phyloP scores from a whole-genome alignment of 2,329 filamentous ascomycete species.

The Aspergillus candidus region DNA sequence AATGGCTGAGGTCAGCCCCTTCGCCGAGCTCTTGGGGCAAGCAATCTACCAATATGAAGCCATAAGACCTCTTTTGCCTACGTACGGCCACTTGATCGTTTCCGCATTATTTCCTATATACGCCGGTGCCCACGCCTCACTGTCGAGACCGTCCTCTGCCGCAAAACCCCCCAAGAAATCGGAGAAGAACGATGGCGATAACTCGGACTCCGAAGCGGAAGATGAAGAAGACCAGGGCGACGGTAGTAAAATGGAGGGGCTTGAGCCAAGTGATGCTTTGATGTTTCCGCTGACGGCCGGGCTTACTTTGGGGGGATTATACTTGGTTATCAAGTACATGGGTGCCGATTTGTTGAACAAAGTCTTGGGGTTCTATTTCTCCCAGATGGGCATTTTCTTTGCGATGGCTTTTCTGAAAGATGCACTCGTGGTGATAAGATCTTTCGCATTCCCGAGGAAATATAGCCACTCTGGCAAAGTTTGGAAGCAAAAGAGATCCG shows the following conservation, averaged over 20 bases:
- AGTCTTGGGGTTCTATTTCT: constrained; percentile 78
- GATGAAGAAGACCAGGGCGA: constrained; percentile 50
- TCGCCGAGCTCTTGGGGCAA: constrained; percentile 36
- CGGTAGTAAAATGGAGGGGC: constrained; percentile 57
- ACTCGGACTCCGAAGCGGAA: constrained; percentile 36
- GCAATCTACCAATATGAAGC: constrained; percentile 41
- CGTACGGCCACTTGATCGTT: constrained; percentile 56
- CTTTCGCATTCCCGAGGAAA: constrained; percentile 66
- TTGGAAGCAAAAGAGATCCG: constrained; percentile 40
- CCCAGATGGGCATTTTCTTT: constrained; percentile 69
- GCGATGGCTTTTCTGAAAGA: constrained; percentile 71
- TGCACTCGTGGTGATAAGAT: constrained; percentile 55
- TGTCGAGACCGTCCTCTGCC: constrained; percentile 77
- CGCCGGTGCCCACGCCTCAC: constrained; percentile 74
- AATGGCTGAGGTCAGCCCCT: constrained; percentile 32
- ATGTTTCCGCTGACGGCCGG: constrained; percentile 77
- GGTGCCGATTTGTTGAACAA: constrained; percentile 75
- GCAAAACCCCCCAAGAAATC: constrained; percentile 52
- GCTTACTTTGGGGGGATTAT: constrained; percentile 64
- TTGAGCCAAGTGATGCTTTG: constrained; percentile 73
- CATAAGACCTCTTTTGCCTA: constrained; percentile 46
- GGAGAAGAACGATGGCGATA: constrained; percentile 23
- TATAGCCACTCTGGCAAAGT: constrained; percentile 52
- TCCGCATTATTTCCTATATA: constrained; percentile 79
- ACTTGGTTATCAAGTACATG: constrained; percentile 84